phyloP scores from a whole-genome alignment of 306 rosid species.

The Fagus crenata region DNA sequence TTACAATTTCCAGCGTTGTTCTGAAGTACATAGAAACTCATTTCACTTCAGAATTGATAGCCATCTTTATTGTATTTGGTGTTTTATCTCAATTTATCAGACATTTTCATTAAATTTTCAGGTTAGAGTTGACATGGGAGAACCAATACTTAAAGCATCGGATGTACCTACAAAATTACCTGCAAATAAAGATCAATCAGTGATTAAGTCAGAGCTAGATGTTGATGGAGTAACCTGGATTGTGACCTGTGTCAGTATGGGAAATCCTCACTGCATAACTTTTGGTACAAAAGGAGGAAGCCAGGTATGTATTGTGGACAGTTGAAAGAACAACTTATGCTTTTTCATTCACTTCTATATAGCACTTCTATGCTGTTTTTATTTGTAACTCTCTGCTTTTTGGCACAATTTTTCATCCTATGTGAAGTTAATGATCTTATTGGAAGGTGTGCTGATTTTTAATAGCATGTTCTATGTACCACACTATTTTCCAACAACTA shows the following conservation, averaged over 20 bases:
- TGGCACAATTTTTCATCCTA: not conserved
- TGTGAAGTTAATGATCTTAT: not conserved
- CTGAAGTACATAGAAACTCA: not conserved
- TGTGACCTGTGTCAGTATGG: slow-evolving; percentile 96
- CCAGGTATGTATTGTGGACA: slow-evolving; percentile 49
- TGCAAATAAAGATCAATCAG: slow-evolving; percentile 57
- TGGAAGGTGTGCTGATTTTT: not conserved
- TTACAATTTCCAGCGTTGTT: not conserved
- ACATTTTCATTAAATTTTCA: slow-evolving; percentile 38
- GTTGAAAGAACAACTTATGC: not conserved
- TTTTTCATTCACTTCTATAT: not conserved
- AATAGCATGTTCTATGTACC: no score
- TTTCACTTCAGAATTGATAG: not conserved
- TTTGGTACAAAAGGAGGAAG: slow-evolving; percentile 52
- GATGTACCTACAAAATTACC: slow-evolving; percentile 74
- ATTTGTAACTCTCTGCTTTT: not conserved
- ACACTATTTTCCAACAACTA: no score
- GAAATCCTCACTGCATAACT: slow-evolving; percentile 90
- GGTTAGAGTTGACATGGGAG: slow-evolving; percentile 98
- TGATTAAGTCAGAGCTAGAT: slow-evolving; percentile 60
- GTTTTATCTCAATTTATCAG: slow-evolving; percentile 17
- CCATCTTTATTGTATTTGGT: slow-evolving; percentile 7
- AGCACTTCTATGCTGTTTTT: not conserved
- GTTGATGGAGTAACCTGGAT: slow-evolving; percentile 85
- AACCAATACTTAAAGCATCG: slow-evolving; percentile 79